A percentile compares a stretch with the other conserved stretches of the same genome.
Evolutionary conservation across 1,139 yeast species (phyloP).

Genomic region (Suhomyces kunorum): DNA sequence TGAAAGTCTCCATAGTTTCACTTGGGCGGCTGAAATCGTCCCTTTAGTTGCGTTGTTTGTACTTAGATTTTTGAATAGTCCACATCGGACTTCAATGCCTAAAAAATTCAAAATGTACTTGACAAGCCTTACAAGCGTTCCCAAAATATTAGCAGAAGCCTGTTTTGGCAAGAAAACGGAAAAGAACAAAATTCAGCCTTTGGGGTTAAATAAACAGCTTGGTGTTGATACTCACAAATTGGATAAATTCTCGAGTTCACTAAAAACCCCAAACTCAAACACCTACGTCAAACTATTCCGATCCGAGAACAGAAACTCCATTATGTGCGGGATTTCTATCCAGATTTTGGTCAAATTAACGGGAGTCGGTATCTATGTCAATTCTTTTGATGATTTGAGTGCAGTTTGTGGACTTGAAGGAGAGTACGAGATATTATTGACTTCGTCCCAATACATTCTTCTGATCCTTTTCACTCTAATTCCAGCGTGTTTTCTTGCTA

Average conservation of each 20-base stretch:
- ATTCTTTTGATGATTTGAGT: conserved; percentile 30
- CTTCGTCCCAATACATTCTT: conserved; percentile 26
- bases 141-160: not conserved
- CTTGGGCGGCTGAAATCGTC: not conserved
- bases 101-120: too few species aligned
- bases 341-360: conserved; percentile 22
- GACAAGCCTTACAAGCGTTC: not conserved
- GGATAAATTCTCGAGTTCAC: too few species aligned
- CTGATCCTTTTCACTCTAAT: conserved; percentile 27
- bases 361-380: conserved; percentile 25
- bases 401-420: conserved; percentile 31
- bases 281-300: not conserved
- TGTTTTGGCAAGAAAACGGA: too few species aligned
- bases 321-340: not conserved
- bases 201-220: too few species aligned
- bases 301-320: not conserved
- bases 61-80: not conserved
- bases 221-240: too few species aligned
- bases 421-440: conserved; percentile 19
- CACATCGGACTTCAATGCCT: not conserved
- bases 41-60: conserved; percentile 14
- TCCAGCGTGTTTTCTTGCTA: conserved; percentile 27
- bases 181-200: too few species aligned
- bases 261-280: not conserved
- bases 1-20: not conserved